Conservation (phyloP, 2,329 filamentous ascomycete species). For the Trichoderma sp. region DNA sequence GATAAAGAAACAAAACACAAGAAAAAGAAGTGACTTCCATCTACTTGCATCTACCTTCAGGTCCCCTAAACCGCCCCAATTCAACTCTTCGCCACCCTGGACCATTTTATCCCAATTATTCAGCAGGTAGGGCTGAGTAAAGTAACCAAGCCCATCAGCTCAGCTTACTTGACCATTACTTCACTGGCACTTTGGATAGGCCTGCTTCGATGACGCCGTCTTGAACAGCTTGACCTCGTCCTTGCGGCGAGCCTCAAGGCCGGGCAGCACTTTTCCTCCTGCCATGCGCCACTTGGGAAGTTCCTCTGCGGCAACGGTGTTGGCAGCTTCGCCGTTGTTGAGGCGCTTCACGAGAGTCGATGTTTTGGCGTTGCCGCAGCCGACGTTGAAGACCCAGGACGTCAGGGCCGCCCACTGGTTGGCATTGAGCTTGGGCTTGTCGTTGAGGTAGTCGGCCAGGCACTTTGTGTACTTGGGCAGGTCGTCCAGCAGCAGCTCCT, state of each 20-base stretch:
- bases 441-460: conserved; percentile 37
- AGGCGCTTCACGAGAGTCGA: conserved; percentile 44
- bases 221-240: conserved; percentile 43
- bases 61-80: neutral
- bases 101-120: conserved; percentile 2
- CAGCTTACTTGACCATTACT: neutral
- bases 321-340: conserved; percentile 43
- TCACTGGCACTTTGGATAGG: conserved; percentile 8
- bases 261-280: conserved; percentile 40
- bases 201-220: conserved; percentile 1
- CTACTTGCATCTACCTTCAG: conserved; percentile 9
- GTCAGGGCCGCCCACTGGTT: conserved; percentile 55
- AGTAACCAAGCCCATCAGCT: conserved; percentile 17
- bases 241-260: conserved; percentile 40
- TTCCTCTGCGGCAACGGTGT: conserved; percentile 43
- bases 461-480: conserved; percentile 30
- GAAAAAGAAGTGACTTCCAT: neutral
- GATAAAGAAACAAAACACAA: neutral
- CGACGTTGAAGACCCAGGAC: conserved; percentile 52
- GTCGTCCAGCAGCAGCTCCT: conserved; percentile 39
- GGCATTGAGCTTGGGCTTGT: conserved; percentile 33
- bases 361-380: conserved; percentile 40
- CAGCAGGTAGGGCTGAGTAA: conserved; percentile 14
- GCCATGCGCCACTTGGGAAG: conserved; percentile 49
- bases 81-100: neutral